A percentile compares a stretch with the other conserved stretches of the same genome.
phyloP scores from a whole-genome alignment of 169 alveolate genomes.

The Eimeria acervulina region DNA sequence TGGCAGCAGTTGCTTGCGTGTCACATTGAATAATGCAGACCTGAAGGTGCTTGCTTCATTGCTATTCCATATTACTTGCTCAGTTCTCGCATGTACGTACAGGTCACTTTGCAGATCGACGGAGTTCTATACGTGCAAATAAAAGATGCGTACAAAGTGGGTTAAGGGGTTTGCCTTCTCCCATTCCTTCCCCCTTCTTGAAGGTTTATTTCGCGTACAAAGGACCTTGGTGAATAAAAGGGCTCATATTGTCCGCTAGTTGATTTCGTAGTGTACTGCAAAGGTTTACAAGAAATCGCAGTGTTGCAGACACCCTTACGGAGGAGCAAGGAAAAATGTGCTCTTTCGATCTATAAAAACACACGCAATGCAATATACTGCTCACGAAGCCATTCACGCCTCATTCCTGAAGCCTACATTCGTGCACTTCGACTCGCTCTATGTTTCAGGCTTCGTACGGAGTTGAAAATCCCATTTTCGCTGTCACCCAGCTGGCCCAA shows the following conservation, averaged over 20 bases:
- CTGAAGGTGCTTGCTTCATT: neutral
- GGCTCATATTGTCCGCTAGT: neutral
- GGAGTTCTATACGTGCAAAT: slow-evolving; percentile 97
- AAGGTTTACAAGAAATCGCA: neutral
- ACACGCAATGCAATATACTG: neutral
- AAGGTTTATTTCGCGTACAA: neutral
- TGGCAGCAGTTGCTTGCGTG: neutral
- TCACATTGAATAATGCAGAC: neutral
- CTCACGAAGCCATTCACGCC: neutral
- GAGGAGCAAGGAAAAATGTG: neutral
- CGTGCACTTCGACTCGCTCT: neutral
- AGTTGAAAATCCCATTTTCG: slow-evolving; percentile 95
- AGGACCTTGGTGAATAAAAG: too few relatives aligned
- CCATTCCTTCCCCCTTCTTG: neutral
- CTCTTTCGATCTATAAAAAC: neutral
- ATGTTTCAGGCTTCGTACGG: slow-evolving; percentile 94
- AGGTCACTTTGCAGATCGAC: slow-evolving; percentile 95
- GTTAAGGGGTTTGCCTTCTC: neutral
- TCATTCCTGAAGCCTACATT: neutral
- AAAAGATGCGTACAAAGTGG: slow-evolving; percentile 89
- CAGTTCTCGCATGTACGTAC: neutral
- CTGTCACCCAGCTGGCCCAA: slow-evolving; percentile 96
- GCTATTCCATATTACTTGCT: neutral
- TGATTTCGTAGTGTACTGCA: neutral
- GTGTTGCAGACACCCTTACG: neutral